Percentiles rank a stretch among this genome's conserved stretches.
Evolutionary conservation across 305 asterid species (phyloP).

Genomic region (Andrographis paniculata): DNA sequence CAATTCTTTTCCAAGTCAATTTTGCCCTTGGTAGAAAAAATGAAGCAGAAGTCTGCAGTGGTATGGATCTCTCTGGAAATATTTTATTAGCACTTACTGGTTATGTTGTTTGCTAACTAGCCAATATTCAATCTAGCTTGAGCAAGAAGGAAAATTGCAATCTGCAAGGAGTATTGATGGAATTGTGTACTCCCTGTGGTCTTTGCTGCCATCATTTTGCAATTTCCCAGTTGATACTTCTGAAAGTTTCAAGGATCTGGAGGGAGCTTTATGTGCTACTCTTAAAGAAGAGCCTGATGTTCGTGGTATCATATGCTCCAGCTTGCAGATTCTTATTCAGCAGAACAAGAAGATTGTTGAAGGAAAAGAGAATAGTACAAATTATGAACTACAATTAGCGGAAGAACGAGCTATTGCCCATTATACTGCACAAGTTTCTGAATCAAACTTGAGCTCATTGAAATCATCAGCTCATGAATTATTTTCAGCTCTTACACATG

Average conservation of each 20-base stretch:
- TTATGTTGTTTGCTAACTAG: constrained; percentile 12
- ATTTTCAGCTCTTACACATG: constrained; percentile 47
- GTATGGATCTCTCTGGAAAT: constrained; percentile 30
- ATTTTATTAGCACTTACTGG: not conserved
- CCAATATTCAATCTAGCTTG: constrained; percentile 40
- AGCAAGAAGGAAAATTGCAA: constrained; percentile 53
- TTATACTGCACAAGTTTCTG: constrained; percentile 49
- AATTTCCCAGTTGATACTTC: constrained; percentile 85
- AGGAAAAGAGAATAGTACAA: constrained; percentile 33
- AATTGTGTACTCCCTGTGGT: constrained; percentile 84
- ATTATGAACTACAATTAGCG: constrained; percentile 30
- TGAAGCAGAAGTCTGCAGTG: constrained; percentile 66
- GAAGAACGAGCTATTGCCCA: constrained; percentile 48
- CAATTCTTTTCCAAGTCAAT: constrained; percentile 56
- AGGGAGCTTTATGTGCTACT: constrained; percentile 47
- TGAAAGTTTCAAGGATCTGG: constrained; percentile 58
- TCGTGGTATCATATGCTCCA: constrained; percentile 73
- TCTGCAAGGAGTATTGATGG: constrained; percentile 65
- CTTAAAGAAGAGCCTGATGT: constrained; percentile 60
- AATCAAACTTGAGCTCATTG: constrained; percentile 51
- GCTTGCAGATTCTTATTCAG: constrained; percentile 76
- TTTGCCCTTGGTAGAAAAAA: constrained; percentile 37
- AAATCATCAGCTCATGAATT: constrained; percentile 46
- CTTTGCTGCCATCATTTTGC: constrained; percentile 89
- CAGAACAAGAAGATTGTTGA: constrained; percentile 62